Base-by-base conservation (phyloP, 345 rosid species). In the Noccaea caerulescens region DNA sequence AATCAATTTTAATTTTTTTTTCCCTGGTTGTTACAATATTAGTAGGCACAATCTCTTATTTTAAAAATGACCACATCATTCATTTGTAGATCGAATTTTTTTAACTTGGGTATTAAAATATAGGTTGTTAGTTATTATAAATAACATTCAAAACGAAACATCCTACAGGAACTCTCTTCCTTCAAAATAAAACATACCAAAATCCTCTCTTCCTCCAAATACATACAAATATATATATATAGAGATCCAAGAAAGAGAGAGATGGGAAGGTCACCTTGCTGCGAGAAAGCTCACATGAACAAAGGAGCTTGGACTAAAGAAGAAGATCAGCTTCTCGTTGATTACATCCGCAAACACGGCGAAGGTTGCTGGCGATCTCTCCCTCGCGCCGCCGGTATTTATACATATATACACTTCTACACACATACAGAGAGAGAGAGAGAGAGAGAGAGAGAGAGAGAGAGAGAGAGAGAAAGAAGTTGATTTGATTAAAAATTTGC, bases 241-340 rank as follows among this genome's bases (percentile, higher is more conserved):
- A 72, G 18, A 72, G 52, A 60, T 58, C 38, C 8, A 58, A 32
- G 41, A 30, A 38, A 27, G 3, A 47, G 32, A 58, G 11, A 55
- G 43, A 91, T 92, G 98, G 98, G 98, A 62, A 87, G 98, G 36
- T 86, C 92, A 6, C 98, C 98, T 36, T 87, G 92, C 51, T 91
- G 96, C 47, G 97, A 91, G 66, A 91, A 88, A 68, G 90, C 88
- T n/a, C 97, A 91, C 60, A 89, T 90, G 75, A 89, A 91, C 72
- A 91, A 91, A 73, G 97, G 96, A 38, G 96, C 97, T n/a, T 91
- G 97, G 97, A 88, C 91, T 33, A 91, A 88, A 66, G 97, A 91
- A 39, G 97, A 91, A 79, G 97, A 91, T 71, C 84, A 83, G 46
- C 91, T 89, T 65, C 93, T 91, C 33, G 79, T 88, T 71, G 86